Conservation (phyloP, 768 basidiomycete genomes). For the Termitomyces sp. region DNA sequence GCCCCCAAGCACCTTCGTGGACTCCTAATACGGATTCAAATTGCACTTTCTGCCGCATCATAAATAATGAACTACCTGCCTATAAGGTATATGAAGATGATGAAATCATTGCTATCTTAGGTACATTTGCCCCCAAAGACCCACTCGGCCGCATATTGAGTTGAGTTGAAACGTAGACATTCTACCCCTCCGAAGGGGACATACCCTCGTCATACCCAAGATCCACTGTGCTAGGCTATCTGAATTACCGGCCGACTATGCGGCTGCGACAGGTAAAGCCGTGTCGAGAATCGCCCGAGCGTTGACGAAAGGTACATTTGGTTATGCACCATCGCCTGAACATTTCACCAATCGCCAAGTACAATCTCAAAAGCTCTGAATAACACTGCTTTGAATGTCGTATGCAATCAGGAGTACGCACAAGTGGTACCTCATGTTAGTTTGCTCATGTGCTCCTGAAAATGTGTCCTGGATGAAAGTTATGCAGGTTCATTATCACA, state of each 20-base stretch:
- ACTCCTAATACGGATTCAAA: constrained; percentile 28
- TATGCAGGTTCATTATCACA: constrained; percentile 66
- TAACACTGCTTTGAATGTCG: constrained; percentile 68
- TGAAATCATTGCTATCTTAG: constrained; percentile 59
- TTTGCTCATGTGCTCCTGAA: constrained; percentile 1
- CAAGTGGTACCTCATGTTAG: constrained; percentile 75
- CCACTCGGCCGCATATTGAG: background rate
- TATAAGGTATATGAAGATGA: constrained; percentile 57
- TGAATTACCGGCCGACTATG: constrained; percentile 56
- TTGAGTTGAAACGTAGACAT: constrained; percentile 43
- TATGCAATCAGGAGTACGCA: constrained; percentile 79
- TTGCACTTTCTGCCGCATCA: constrained; percentile 65
- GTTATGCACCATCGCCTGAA: background rate
- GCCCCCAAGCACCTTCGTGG: constrained; percentile 46
- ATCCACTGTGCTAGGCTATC: constrained; percentile 55
- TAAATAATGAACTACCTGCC: constrained; percentile 42
- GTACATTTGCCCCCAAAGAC: constrained; percentile 23
- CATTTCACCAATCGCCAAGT: constrained; percentile 3
- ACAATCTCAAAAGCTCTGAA: constrained; percentile 37
- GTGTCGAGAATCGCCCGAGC: constrained; percentile 61
- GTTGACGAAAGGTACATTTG: constrained; percentile 46
- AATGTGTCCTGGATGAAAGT: background rate
- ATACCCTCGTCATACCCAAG: constrained; percentile 70
- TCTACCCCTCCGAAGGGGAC: constrained; percentile 58
- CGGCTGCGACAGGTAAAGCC: constrained; percentile 51